Evolutionary conservation across 352 stramenopile genomes (phyloP), one percentile per base, ranked within the genome.

Genomic region (Phytophthora ramorum): DNA sequence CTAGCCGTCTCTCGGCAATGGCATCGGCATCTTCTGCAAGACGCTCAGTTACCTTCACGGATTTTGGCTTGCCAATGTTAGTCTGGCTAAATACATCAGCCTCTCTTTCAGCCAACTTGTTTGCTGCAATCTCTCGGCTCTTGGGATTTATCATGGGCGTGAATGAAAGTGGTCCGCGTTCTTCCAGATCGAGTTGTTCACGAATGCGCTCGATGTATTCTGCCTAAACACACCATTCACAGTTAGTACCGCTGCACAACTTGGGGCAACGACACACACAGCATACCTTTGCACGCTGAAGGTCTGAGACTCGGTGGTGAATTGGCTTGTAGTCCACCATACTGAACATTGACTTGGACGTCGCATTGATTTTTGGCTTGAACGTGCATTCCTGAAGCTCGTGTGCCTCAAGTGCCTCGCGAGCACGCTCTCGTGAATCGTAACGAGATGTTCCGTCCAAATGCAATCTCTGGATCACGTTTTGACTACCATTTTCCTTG

Each of bases 281-380:
- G 28, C 24, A n/a, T 69, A 94, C 83, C 78, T 91, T 92, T 34
- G 77, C 75, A 9, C 83, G 81, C 41, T 92, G 84, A 20, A 93
- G 64, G 26, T 91, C 81, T 0, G 60, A 69, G 7, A 93, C 48
- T 1, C 86, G 79, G 32, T 89, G 58, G 10, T 93, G 82, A 53
- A 95, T 86, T 8, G 87, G 87, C 38, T 88, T 91, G 58, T 93
- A 86, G 38, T 81, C 68, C 1, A 65, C 69, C 20, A 59, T 54
- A 22, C 52, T 76, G 3, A 79, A 58, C 52, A 94, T 58, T 1
- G 54, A 58, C 9, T 68, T 73, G 1, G 83, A 92, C 0, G 56
- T 62, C 4, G 59, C 30, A 44, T 93, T 95, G 58, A 92, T 92
- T 30, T 73, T 65, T 7, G 87, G 84, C 12, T 76, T 78, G 53